A percentile compares a stretch with the other conserved stretches of the same genome.
Conservation (phyloP, 2,329 filamentous ascomycete species). For the Colletotrichum somersetense region DNA sequence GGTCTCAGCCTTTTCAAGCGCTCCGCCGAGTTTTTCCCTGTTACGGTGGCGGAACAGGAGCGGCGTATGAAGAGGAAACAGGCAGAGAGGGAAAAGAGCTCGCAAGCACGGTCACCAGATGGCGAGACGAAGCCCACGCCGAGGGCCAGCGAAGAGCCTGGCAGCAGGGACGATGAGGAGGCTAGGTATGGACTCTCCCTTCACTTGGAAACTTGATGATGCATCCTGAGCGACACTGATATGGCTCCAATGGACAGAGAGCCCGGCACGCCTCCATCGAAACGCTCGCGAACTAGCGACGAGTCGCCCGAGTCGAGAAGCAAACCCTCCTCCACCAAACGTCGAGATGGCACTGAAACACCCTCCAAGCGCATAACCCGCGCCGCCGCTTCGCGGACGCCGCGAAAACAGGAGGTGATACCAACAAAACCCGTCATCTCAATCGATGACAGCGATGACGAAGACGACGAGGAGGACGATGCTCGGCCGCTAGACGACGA, state of each 20-base stretch:
- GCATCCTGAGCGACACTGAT: constrained; percentile 38
- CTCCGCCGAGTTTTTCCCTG: constrained; percentile 62
- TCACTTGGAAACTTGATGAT: not conserved
- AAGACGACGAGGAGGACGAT: constrained; percentile 26
- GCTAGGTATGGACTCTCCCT: constrained; percentile 3
- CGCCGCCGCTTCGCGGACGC: constrained; percentile 35
- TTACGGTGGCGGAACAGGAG: constrained; percentile 57
- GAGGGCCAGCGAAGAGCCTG: constrained; percentile 17
- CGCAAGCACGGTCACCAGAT: constrained; percentile 26
- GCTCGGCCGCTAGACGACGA: constrained; percentile 21
- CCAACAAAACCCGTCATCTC: constrained; percentile 41
- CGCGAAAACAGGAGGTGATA: constrained; percentile 33
- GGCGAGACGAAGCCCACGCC: constrained; percentile 4
- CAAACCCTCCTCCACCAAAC: constrained; percentile 28
- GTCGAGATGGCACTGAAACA: constrained; percentile 17
- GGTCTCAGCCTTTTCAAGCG: constrained; percentile 64
- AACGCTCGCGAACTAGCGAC: constrained; percentile 49
- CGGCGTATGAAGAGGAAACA: constrained; percentile 42
- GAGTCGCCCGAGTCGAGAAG: constrained; percentile 34
- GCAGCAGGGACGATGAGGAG: constrained; percentile 42
- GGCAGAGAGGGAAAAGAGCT: constrained; percentile 31
- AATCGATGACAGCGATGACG: constrained; percentile 45
- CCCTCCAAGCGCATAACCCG: constrained; percentile 36
- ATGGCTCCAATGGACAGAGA: constrained; percentile 45
- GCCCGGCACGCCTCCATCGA: constrained; percentile 53